Conservation (phyloP, 2,329 filamentous ascomycete species). For the Geosmithia morbida region DNA sequence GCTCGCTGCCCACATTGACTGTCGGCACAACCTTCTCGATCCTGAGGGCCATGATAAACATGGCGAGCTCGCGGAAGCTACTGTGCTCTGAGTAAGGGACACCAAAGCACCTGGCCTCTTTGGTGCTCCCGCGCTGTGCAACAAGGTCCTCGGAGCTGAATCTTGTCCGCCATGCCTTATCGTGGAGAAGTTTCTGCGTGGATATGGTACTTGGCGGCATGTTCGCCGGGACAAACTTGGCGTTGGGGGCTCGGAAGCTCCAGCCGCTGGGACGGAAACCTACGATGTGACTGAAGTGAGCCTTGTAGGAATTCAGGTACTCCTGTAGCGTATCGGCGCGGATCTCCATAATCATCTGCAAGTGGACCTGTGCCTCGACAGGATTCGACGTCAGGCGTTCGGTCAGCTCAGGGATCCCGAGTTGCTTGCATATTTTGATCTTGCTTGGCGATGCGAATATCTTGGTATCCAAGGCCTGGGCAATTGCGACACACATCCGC, state of each 20-base stretch:
- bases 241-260: constrained; percentile 65
- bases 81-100: constrained; percentile 95
- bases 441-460: constrained; percentile 81
- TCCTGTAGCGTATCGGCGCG: constrained; percentile 81
- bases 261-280: constrained; percentile 89
- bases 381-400: constrained; percentile 68
- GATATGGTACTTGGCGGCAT: constrained; percentile 32
- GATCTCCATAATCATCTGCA: constrained; percentile 93
- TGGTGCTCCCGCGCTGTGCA: constrained; percentile 71
- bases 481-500: constrained; percentile 85
- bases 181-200: constrained; percentile 36
- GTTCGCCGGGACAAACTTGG: constrained; percentile 38
- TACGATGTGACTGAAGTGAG: constrained; percentile 73
- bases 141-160: constrained; percentile 61
- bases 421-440: constrained; percentile 66
- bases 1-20: constrained; percentile 61
- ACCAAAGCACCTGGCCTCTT: constrained; percentile 74
- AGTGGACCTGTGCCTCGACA: constrained; percentile 81
- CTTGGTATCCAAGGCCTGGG: constrained; percentile 69
- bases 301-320: constrained; percentile 68
- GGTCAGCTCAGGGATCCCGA: constrained; percentile 74
- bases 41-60: constrained; percentile 78
- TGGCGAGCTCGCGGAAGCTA: constrained; percentile 82
- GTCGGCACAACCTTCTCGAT: constrained; percentile 90
- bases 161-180: constrained; percentile 57